Base-by-base conservation (phyloP, 148 eudicot genomes). In the Amaranthus hypochondriacus region DNA sequence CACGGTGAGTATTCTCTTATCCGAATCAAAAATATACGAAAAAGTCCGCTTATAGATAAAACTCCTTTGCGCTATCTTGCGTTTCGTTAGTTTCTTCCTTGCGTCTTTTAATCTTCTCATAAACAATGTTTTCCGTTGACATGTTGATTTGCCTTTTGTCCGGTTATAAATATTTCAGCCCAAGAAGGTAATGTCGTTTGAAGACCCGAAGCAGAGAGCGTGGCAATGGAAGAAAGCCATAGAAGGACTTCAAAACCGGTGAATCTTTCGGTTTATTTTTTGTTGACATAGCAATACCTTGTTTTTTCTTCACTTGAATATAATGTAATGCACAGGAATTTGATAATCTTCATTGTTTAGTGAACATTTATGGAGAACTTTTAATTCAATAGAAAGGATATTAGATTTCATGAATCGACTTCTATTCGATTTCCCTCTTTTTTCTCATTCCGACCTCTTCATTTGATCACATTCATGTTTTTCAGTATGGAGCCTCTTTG, bases 181-280 rank as follows among this genome's bases (percentile, higher is more conserved):
- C 2, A 95, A 88, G 83, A 95, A 92, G 82, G 86, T 95, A 43
- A 70, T 92, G 80, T 77, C 90, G 28, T 95, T 95, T 75, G 98
- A 95, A 86, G 98, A 95, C 82, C 84, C 94, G 71, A 95, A 95
- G 75, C 97, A 95, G 76, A 81, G 98, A 87, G 97, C 97, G 5
- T 77, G 74, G 74, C 97, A 90, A 74, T 95, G 98, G 98, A 92
- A 95, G 78, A 92, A 92, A 83, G 90, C 97, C 50, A 90, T 95
- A 4, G 98, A 90, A 80, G 84, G 92, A 70, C 96, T 95, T 76
- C 98, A 95, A 70, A 88, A 86, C 74, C 91, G 84, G 77, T 93
- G 82, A 83, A 57, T n/a, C 44, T 56, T 57, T 59, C 56, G 50
- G 66, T 13, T 57, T 56, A 18, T 6, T 4, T 62, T 5, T 62